Conservation (phyloP, 305 asterid genomes). For the Ajuga reptans region DNA sequence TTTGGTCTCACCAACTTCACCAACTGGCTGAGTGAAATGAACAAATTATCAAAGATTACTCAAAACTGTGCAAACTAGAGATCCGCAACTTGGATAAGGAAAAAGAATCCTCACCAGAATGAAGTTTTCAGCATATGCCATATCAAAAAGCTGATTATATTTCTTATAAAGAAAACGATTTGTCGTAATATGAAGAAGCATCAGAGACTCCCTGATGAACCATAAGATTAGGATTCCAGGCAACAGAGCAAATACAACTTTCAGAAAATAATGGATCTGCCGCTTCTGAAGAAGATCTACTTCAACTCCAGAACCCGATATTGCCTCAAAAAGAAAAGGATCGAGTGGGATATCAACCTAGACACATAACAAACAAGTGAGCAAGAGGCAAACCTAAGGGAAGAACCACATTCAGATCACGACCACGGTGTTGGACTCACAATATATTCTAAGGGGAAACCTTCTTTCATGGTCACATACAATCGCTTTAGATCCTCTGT, state of each 20-base stretch:
- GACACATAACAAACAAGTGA: conserved; percentile 25
- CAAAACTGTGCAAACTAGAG: conserved; percentile 23
- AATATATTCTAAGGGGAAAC: conserved; percentile 83
- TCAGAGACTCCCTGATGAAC: conserved; percentile 81
- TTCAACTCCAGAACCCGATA: conserved; percentile 83
- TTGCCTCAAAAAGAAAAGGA: conserved; percentile 90
- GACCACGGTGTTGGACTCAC: conserved; percentile 47
- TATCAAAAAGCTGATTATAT: conserved; percentile 79
- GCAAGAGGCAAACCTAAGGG: conserved; percentile 17
- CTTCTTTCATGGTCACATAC: conserved; percentile 95
- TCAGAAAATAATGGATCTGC: conserved; percentile 80
- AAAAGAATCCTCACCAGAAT: conserved; percentile 52
- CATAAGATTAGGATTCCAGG: conserved; percentile 84
- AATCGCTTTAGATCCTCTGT: conserved; percentile 94
- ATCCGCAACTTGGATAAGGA: conserved; percentile 17
- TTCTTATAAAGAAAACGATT: conserved; percentile 72
- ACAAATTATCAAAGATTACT: conserved; percentile 19
- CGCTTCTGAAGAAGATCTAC: conserved; percentile 90
- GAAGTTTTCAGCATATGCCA: conserved; percentile 92
- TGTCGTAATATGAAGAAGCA: conserved; percentile 75
- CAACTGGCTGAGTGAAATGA: conserved; percentile 68
- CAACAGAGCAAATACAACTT: conserved; percentile 64
- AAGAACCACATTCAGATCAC: conserved; percentile 11
- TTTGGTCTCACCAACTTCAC: conserved; percentile 79
- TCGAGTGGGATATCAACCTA: conserved; percentile 98